Evolutionary conservation across 2,329 filamentous ascomycete species (phyloP), one percentile per base, ranked within the genome.

Genomic region (Fusarium lateritium): DNA sequence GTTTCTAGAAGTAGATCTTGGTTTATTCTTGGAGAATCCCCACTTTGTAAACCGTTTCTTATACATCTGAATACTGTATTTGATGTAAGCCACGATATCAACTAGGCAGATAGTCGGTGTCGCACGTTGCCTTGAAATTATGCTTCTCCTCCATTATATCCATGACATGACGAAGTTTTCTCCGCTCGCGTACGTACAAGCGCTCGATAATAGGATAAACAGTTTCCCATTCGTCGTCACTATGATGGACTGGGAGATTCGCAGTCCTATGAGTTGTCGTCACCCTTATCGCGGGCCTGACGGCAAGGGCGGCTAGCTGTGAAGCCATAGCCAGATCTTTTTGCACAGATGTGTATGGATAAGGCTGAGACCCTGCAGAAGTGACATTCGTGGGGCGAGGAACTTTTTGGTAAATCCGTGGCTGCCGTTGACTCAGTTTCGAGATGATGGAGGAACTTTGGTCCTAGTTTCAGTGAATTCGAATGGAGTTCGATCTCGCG

Each of bases 1-100:
- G 10, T 31, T 17, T 1, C 3, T 24, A 7, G 33, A 17, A 3
- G 22, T 14, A 31, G 17, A 40, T 17, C 56, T 54, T 4, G 17
- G 46, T 26, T 45, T 66, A 17, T 61, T 66, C 44, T 67, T 67
- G 7, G 17, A 50, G 24, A 67, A 62, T 0, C 62, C 64, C 64
- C 62, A 66, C 47, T 66, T 66, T 19, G 64, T 57, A 17, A 67
- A 66, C 1, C 64, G 38, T 10, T 61, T 67, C 24, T 67, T 67
- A 10, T 67, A 66, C 64, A 67, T 67, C 8, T 67, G 64, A 6
- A 50, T 19, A 2, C 64, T 67, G 1, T 0, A 0, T 3, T 1
- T 2, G 4, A 5, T 10, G 19, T 65, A 13, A 63, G 62, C 13
- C 38, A 13, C 5, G 6, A 40, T 3, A 22, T 19, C 26, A 19